Conservation (phyloP, 2,329 filamentous ascomycete genomes). For the Colletotrichum graminicola region DNA sequence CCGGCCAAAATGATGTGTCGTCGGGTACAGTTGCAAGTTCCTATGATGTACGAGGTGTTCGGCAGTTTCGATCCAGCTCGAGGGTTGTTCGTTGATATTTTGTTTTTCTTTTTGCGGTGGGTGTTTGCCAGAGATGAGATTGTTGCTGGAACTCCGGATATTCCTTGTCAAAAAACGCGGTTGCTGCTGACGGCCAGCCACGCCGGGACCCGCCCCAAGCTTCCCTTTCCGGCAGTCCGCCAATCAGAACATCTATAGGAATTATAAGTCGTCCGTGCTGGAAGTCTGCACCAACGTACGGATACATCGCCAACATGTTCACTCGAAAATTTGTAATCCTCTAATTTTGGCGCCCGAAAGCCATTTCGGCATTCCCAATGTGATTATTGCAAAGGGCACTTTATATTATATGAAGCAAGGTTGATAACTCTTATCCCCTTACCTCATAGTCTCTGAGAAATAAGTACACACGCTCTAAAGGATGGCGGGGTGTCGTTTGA, state of each 20-base stretch:
- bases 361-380: not conserved
- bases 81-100: slow-evolving; percentile 11
- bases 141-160: not conserved
- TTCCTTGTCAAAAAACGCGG: slow-evolving; percentile 35
- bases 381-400: not conserved
- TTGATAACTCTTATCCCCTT: not conserved
- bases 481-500: not conserved
- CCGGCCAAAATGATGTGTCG: not conserved
- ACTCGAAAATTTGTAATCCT: not conserved
- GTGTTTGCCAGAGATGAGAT: slow-evolving; percentile 2
- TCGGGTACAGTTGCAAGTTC: not conserved
- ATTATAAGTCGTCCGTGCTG: slow-evolving; percentile 14
- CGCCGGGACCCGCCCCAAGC: slow-evolving; percentile 36
- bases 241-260: slow-evolving; percentile 5
- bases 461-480: not conserved
- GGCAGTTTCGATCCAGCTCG: not conserved
- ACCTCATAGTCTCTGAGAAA: not conserved
- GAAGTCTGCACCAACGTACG: not conserved
- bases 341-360: not conserved
- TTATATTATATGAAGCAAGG: not conserved
- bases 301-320: not conserved
- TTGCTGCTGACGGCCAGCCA: slow-evolving; percentile 31
- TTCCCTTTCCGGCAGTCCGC: slow-evolving; percentile 21
- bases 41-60: not conserved
- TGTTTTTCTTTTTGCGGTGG: not conserved